Percentiles rank a stretch among this genome's conserved stretches.
phyloP scores from a whole-genome alignment of 331 rosid genomes.

The Pyrus hybrid region DNA sequence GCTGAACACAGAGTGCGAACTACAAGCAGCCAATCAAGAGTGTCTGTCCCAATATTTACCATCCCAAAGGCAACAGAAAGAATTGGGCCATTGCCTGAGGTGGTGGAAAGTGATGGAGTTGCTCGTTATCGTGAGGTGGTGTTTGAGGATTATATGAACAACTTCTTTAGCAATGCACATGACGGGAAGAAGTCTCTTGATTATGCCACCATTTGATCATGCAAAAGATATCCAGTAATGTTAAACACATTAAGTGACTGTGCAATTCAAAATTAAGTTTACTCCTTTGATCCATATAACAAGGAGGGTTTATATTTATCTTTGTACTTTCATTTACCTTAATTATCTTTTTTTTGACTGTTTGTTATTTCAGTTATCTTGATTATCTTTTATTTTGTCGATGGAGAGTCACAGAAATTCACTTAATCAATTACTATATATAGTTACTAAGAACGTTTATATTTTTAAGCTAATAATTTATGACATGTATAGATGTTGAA shows the following conservation, averaged over 20 bases:
- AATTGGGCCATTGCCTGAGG: conserved; percentile 41
- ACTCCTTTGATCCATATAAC: background rate
- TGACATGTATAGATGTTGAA: too few relatives aligned
- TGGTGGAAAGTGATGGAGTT: conserved; percentile 27
- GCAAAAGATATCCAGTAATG: background rate
- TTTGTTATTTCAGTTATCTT: too few relatives aligned
- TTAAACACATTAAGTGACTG: background rate
- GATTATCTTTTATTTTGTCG: too few relatives aligned
- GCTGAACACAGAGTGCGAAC: conserved; percentile 45
- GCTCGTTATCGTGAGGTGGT: conserved; percentile 36
- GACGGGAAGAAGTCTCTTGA: conserved; percentile 54
- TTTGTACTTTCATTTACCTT: background rate
- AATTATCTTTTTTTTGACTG: background rate
- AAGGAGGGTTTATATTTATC: too few relatives aligned
- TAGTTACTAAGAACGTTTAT: too few relatives aligned
- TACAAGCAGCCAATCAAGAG: conserved; percentile 33
- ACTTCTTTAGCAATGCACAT: conserved; percentile 45
- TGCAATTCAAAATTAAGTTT: background rate
- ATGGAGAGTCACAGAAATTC: too few relatives aligned
- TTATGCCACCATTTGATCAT: conserved; percentile 19
- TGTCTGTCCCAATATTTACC: conserved; percentile 37
- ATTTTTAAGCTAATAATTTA: too few relatives aligned
- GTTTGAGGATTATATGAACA: conserved; percentile 40
- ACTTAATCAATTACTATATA: too few relatives aligned
- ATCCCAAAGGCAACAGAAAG: conserved; percentile 21